Conservation (phyloP, 2,329 filamentous ascomycete genomes). For the Alternaria triticimaculans region DNA sequence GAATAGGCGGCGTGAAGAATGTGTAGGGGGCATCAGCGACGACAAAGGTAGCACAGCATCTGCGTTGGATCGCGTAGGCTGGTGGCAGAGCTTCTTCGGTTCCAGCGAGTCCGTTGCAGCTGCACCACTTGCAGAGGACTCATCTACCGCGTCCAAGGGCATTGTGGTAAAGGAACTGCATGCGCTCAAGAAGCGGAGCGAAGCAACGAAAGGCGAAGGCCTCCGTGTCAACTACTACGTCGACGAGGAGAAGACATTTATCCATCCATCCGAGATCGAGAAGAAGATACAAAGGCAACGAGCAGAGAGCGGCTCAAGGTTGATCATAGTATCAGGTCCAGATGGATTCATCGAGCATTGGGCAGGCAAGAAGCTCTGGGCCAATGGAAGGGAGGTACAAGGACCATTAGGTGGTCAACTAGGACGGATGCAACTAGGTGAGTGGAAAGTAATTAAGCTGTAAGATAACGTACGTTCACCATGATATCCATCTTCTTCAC, state of each 20-base stretch:
- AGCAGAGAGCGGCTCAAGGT: conserved; percentile 58
- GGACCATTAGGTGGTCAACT: conserved; percentile 75
- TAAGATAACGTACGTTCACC: conserved; percentile 38
- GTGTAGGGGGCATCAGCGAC: conserved; percentile 64
- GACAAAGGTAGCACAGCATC: conserved; percentile 22
- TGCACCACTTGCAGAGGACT: conserved; percentile 4
- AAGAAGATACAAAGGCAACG: conserved; percentile 26
- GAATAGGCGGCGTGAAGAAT: conserved; percentile 71
- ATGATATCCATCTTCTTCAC: conserved; percentile 12
- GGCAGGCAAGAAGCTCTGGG: conserved; percentile 81
- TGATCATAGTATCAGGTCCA: conserved; percentile 88
- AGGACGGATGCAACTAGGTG: conserved; percentile 63
- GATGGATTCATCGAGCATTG: conserved; percentile 85
- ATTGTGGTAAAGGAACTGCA: conserved; percentile 31
- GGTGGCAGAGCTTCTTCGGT: conserved; percentile 39
- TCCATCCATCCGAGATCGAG: conserved; percentile 55
- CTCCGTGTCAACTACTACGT: conserved; percentile 74
- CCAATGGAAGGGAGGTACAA: conserved; percentile 73
- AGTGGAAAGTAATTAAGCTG: conserved; percentile 66
- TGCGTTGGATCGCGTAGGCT: conserved; percentile 21
- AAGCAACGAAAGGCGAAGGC: conserved; percentile 23
- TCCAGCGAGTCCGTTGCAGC: conserved; percentile 15
- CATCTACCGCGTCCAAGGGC: conserved; percentile 40
- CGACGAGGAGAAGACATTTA: conserved; percentile 76
- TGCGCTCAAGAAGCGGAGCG: conserved; percentile 11